phyloP scores from a whole-genome alignment of 108 stramenopile genomes.

The Tribonema minus region DNA sequence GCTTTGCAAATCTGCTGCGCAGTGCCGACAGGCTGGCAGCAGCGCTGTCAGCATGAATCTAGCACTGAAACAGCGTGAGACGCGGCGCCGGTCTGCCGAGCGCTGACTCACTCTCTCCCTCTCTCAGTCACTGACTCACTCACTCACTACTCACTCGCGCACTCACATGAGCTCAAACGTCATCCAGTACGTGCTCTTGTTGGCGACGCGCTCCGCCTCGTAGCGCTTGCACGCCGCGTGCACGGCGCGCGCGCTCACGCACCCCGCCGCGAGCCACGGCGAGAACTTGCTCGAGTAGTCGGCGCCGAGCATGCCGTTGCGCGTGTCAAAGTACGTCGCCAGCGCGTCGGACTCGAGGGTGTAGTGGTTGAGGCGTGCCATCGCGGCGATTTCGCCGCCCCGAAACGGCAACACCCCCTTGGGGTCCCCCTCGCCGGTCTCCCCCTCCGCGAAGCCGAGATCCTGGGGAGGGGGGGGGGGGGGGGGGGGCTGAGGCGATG shows the following conservation, averaged over 20 bases:
- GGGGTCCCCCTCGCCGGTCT: constrained; percentile 48
- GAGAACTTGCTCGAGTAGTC: constrained; percentile 89
- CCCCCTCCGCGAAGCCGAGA: neutral
- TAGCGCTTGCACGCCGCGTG: constrained; percentile 47
- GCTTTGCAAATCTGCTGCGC: no score
- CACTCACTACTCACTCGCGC: no score
- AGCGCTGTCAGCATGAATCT: no score
- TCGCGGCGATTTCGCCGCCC: constrained; percentile 86
- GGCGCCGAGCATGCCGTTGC: constrained; percentile 92
- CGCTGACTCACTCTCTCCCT: no score
- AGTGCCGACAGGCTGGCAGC: no score
- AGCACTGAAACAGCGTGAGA: no score
- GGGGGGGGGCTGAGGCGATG: neutral
- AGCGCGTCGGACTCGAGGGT: constrained; percentile 79
- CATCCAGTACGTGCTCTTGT: constrained; percentile 95
- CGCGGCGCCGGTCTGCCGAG: no score
- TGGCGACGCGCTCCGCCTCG: constrained; percentile 73
- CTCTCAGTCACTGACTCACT: no score
- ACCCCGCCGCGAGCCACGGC: constrained; percentile 91
- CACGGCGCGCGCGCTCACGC: constrained; percentile 72
- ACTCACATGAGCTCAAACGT: constrained; percentile 87
- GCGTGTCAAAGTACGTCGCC: constrained; percentile 82
- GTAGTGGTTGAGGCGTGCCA: constrained; percentile 76
- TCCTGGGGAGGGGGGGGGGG: neutral
- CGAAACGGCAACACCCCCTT: constrained; percentile 69